phyloP scores from a whole-genome alignment of 2,329 filamentous ascomycete genomes.

The Fusarium lyarnte region DNA sequence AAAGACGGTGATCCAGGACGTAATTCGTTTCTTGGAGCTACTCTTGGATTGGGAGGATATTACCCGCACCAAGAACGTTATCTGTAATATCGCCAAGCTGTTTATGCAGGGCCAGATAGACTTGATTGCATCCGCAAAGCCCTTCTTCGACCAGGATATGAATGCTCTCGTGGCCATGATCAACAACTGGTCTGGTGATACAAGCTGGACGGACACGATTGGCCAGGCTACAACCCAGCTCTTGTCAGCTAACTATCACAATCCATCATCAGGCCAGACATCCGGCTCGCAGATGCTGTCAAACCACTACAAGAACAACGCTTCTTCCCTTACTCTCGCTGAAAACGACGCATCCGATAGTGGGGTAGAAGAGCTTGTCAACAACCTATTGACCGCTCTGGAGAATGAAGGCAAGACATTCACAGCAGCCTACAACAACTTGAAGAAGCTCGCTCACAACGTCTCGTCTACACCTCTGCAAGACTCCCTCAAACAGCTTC shows the following conservation, averaged over 20 bases:
- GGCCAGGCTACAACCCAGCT: background rate
- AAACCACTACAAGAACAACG: background rate
- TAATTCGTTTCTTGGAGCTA: background rate
- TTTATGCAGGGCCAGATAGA: background rate
- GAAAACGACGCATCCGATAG: background rate
- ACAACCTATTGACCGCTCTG: rapidly evolving
- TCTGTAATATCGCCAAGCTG: background rate
- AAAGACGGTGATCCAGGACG: background rate
- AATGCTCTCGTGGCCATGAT: rapidly evolving
- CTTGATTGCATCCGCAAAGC: background rate
- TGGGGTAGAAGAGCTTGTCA: background rate
- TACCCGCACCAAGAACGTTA: background rate
- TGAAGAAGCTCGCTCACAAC: rapidly evolving
- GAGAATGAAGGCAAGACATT: background rate
- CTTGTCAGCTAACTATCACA: background rate
- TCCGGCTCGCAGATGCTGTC: background rate
- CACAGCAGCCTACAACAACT: background rate
- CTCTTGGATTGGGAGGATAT: background rate
- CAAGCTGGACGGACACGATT: background rate
- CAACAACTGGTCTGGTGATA: background rate
- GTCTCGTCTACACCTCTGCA: rapidly evolving
- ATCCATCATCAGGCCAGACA: background rate
- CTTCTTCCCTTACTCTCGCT: rapidly evolving
- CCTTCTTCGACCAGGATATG: background rate
- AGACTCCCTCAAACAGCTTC: background rate